phyloP scores from a whole-genome alignment of 768 basidiomycete species.

The Gloeopeniophorella convolvens region DNA sequence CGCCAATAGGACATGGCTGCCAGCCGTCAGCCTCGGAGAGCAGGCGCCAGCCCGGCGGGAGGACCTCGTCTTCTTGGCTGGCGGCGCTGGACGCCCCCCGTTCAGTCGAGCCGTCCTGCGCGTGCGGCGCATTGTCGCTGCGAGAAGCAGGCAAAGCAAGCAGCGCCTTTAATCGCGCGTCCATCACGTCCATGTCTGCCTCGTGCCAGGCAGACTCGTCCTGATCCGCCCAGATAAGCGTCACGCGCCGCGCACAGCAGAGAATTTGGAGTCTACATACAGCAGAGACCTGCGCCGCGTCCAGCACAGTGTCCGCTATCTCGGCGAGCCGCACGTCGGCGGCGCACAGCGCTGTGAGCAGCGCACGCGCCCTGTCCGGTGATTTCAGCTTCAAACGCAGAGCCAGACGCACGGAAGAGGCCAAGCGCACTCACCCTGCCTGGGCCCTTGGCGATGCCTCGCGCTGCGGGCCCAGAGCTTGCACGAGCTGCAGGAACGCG shows the following conservation, averaged over 20 bases:
- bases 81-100: not conserved
- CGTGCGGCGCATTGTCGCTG: no score
- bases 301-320: constrained; percentile 1
- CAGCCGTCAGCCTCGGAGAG: constrained; percentile 41
- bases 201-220: constrained; percentile 35
- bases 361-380: constrained; percentile 26
- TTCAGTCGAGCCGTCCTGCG: no score
- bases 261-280: not conserved
- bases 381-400: not conserved
- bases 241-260: not conserved
- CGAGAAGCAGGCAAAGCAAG: not conserved
- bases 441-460: constrained; percentile 19
- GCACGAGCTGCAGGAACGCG: constrained; percentile 39
- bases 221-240: not conserved
- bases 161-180: constrained; percentile 4
- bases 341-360: constrained; percentile 38
- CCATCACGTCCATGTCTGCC: constrained; percentile 48
- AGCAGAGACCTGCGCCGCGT: not conserved
- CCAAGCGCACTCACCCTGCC: constrained; percentile 31
- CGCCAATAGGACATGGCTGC: constrained; percentile 66
- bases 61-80: not conserved
- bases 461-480: constrained; percentile 38
- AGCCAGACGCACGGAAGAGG: not conserved
- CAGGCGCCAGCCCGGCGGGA: constrained; percentile 48
- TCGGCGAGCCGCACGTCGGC: constrained; percentile 30